Conservation (phyloP, 768 basidiomycete species). For the Dictyophora rubrovolvata region DNA sequence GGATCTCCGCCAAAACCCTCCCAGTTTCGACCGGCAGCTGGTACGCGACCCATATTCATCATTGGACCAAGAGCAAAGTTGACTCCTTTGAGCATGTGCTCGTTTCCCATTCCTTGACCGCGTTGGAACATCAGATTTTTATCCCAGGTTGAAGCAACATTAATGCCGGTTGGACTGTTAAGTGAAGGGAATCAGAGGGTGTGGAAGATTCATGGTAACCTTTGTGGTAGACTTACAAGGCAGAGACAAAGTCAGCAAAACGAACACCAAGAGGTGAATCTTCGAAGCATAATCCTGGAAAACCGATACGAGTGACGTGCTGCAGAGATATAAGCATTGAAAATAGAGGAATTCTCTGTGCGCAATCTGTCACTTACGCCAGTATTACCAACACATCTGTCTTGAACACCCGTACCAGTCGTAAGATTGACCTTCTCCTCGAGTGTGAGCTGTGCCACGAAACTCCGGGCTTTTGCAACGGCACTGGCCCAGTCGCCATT, state of each 20-base stretch:
- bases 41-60: conserved; percentile 23
- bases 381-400: conserved; percentile 42
- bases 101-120: conserved; percentile 46
- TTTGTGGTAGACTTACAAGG: conserved; percentile 28
- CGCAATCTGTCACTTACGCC: background rate
- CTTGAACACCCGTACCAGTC: conserved; percentile 31
- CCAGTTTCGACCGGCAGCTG: conserved; percentile 67
- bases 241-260: conserved; percentile 35
- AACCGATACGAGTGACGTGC: conserved; percentile 14
- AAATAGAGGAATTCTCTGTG: conserved; percentile 10
- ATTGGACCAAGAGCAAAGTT: conserved; percentile 42
- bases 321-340: conserved; percentile 23
- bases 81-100: conserved; percentile 52
- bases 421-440: conserved; percentile 49
- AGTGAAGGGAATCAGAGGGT: background rate
- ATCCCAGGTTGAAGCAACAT: conserved; percentile 34
- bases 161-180: conserved; percentile 25
- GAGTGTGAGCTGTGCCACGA: conserved; percentile 41
- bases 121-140: conserved; percentile 38
- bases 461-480: conserved; percentile 44
- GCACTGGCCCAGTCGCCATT: conserved; percentile 39
- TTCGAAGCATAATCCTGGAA: conserved; percentile 42
- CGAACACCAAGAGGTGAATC: conserved; percentile 43
- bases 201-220: background rate
- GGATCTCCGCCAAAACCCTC: conserved; percentile 95